phyloP scores from a whole-genome alignment of 2,329 filamentous ascomycete genomes.

The Pseudogymnoascus sp. region DNA sequence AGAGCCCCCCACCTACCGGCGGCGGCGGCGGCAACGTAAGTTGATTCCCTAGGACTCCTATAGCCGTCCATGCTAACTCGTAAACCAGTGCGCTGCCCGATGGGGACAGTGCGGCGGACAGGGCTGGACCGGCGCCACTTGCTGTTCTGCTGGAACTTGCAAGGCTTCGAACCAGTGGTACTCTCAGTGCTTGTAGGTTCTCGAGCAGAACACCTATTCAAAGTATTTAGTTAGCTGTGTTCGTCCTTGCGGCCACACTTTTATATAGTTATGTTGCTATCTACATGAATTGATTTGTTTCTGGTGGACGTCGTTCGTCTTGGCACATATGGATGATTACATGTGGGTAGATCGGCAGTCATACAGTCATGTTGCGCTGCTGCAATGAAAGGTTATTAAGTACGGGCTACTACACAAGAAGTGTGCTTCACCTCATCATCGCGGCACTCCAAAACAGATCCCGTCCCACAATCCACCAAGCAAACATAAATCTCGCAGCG shows the following conservation, averaged over 20 bases:
- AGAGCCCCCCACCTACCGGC: not conserved
- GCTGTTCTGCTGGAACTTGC: not conserved
- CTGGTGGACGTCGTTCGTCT: not conserved
- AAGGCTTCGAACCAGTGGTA: not conserved
- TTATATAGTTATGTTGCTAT: slow-evolving; percentile 1
- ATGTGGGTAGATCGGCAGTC: not conserved
- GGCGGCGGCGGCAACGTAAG: not conserved
- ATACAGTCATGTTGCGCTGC: not conserved
- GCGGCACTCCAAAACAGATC: not conserved
- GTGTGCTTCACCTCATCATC: not conserved
- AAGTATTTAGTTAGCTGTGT: not conserved
- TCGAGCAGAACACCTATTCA: not conserved
- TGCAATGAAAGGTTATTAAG: not conserved
- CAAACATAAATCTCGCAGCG: slow-evolving; percentile 1
- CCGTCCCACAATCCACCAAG: not conserved
- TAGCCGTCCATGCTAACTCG: not conserved
- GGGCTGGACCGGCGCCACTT: not conserved
- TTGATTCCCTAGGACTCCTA: not conserved
- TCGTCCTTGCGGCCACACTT: not conserved
- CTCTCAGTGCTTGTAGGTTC: not conserved
- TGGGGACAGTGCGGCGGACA: not conserved
- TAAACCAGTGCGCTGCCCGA: not conserved
- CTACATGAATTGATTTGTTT: not conserved
- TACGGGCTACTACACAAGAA: not conserved
- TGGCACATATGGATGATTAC: not conserved